Evolutionary conservation across 805 yeast species (phyloP).

Genomic region (Wickerhamiella musiphila): DNA sequence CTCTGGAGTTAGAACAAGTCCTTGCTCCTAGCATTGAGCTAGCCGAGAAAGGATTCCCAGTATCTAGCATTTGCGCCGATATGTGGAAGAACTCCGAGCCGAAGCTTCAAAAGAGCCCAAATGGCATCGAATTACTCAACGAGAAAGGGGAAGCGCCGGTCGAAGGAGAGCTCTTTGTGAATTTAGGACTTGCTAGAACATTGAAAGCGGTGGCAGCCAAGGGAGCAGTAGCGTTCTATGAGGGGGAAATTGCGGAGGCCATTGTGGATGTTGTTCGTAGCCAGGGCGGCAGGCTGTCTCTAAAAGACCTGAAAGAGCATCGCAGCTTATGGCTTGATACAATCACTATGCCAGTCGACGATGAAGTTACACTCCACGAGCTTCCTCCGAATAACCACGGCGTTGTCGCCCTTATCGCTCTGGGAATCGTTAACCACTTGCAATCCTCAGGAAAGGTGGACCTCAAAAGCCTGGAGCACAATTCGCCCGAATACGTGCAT

Average conservation of each 20-base stretch:
- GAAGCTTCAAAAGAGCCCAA: constrained; percentile 24
- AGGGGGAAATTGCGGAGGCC: constrained; percentile 50
- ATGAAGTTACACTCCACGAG: constrained; percentile 50
- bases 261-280: constrained; percentile 36
- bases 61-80: constrained; percentile 38
- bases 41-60: constrained; percentile 51
- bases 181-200: constrained; percentile 35
- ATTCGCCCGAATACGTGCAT: constrained; percentile 56
- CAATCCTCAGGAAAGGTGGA: constrained; percentile 28
- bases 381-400: constrained; percentile 81
- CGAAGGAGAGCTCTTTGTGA: constrained; percentile 40
- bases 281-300: constrained; percentile 39
- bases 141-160: constrained; percentile 29
- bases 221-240: constrained; percentile 53
- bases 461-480: constrained; percentile 30
- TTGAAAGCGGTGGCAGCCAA: constrained; percentile 32
- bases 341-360: constrained; percentile 27
- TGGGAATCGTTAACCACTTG: constrained; percentile 46
- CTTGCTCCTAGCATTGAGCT: constrained; percentile 32
- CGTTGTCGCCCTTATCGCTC: constrained; percentile 50
- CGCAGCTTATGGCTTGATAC: constrained; percentile 50
- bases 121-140: constrained; percentile 22
- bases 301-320: constrained; percentile 41
- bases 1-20: constrained; percentile 38
- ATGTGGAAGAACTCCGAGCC: constrained; percentile 30